These are phyloP conservation scores for Pezicula neosporulosa DNA, from an alignment of 2,329 filamentous ascomycete species.

Conservation along the genomic window DNA sequence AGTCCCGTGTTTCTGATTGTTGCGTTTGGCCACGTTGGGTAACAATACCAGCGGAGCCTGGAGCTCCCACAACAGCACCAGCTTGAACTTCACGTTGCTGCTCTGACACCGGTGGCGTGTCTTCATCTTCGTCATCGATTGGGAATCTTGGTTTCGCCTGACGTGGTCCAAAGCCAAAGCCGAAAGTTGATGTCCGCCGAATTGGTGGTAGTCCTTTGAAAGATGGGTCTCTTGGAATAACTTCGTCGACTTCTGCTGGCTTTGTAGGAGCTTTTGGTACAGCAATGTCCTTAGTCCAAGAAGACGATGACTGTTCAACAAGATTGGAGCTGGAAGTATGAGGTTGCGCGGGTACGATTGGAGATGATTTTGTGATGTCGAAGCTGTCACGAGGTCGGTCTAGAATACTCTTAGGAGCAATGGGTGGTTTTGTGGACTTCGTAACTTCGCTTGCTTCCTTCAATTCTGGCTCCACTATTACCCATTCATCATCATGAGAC, in stretches of 20 bases:
- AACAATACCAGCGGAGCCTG: too few species aligned
- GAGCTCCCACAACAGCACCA: background rate
- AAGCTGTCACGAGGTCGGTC: conserved; percentile 5
- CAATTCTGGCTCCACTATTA: conserved; percentile 16
- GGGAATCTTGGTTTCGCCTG: conserved; percentile 23
- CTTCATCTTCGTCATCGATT: conserved; percentile 21
- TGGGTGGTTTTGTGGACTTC: background rate
- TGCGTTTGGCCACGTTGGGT: background rate
- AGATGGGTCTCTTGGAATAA: conserved; percentile 9
- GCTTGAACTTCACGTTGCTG: background rate
- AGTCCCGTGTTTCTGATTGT: background rate
- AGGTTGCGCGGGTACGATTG: conserved; percentile 16
- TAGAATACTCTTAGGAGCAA: conserved; percentile 1
- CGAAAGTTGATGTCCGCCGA: conserved; percentile 54
- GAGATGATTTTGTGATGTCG: background rate
- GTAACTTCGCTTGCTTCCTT: background rate
- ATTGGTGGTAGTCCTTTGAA: conserved; percentile 58
- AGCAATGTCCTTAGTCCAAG: background rate
- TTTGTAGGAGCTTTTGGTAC: background rate
- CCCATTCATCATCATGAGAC: conserved; percentile 16
- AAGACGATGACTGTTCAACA: background rate
- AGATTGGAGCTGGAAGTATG: conserved; percentile 15
- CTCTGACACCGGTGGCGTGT: conserved; percentile 3
- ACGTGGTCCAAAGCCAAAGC: conserved; percentile 32
- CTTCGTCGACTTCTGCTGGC: conserved; percentile 2